Base-by-base conservation (phyloP, 2,329 filamentous ascomycete species). In the Blastomyces gilchristii region DNA sequence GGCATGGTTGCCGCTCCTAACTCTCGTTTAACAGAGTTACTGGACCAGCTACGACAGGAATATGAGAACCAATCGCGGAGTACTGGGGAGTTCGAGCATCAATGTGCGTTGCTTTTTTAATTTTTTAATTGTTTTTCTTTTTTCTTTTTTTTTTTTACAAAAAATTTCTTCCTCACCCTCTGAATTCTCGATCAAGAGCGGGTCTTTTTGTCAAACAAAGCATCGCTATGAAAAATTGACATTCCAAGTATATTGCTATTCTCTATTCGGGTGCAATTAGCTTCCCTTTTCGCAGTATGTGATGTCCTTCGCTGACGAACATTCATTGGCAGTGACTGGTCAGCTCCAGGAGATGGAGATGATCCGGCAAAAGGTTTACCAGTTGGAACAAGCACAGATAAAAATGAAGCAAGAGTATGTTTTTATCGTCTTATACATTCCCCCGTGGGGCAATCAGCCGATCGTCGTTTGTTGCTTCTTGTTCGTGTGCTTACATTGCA, bases 311-410 rank as follows among this genome's bases (percentile, higher is more conserved):
- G 69, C 71, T 71, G 68, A 71, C 68, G 68, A 67, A 64, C 64
- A 7, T 57, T n/a, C 18, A 12, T 62, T 70, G 49, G 68, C 75
- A 97, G 94, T 97, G 73, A 87, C 90, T 64, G 85, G 87, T 59
- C 94, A 99, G 75, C 88, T 97, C 67, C 88, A 93, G 72, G 94
- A 99, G 78, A 94, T 97, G 83, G 90, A 96, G 74, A 84, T 96
- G 72, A 91, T 99, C 59, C 84, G 92, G 67, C 88, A 92, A 73
- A 97, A 96, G 77, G 90, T 99, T 65, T 97, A 91, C 72, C 85
- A 90, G 70, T 86, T 99, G 75, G 94, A 99, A 76, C 91, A 95
- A 74, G 85, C 87, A 58, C 94, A 97, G 72, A 83, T 93, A 71
- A 85, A 85, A 61, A 86, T 97, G 72, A 97, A 97, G 81, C 83